A percentile compares a stretch with the other conserved stretches of the same genome.
Evolutionary conservation across 495 filamentous ascomycete species (phyloP).

Genomic region (Peziza echinospora): DNA sequence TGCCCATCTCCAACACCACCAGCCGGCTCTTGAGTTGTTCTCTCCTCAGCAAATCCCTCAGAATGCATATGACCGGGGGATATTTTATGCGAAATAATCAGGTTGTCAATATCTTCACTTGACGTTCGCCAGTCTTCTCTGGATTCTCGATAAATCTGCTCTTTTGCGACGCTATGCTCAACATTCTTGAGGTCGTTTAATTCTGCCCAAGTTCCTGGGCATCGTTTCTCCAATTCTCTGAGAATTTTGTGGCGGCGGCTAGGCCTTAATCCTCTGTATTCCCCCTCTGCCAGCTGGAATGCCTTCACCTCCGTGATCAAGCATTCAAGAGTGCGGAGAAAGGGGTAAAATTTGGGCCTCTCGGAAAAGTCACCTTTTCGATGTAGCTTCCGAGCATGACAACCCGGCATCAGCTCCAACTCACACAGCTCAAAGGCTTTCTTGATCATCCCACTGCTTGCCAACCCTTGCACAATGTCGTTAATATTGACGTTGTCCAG

Average conservation of each 20-base stretch:
- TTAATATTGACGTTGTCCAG: conserved; percentile 20
- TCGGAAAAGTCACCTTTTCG: conserved; percentile 4
- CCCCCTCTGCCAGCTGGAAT: conserved; percentile 5
- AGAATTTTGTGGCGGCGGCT: too few relatives aligned
- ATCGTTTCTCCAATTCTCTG: conserved; percentile 9
- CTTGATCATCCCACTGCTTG: conserved; percentile 3
- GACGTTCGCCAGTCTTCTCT: neutral
- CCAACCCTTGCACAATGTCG: conserved; percentile 15
- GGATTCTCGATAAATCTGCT: conserved; percentile 5
- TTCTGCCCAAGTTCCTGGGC: conserved; percentile 11
- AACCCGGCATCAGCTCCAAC: conserved; percentile 13
- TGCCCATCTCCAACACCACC: too few relatives aligned
- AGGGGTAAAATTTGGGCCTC: conserved; percentile 7
- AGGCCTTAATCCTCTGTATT: too few relatives aligned
- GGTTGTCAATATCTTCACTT: too few relatives aligned
- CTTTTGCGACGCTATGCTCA: conserved; percentile 14
- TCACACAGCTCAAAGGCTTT: conserved; percentile 14
- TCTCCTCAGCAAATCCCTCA: too few relatives aligned
- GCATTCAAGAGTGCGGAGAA: conserved; percentile 14
- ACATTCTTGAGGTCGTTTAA: conserved; percentile 9
- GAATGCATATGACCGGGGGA: too few relatives aligned
- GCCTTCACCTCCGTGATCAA: conserved; percentile 7
- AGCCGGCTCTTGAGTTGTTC: too few relatives aligned
- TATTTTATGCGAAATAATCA: too few relatives aligned
- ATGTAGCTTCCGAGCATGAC: conserved; percentile 5